Percentiles rank a stretch among this genome's conserved stretches.
Conservation (phyloP, 148 eudicot species). For the Pharnaceum exiguum region DNA sequence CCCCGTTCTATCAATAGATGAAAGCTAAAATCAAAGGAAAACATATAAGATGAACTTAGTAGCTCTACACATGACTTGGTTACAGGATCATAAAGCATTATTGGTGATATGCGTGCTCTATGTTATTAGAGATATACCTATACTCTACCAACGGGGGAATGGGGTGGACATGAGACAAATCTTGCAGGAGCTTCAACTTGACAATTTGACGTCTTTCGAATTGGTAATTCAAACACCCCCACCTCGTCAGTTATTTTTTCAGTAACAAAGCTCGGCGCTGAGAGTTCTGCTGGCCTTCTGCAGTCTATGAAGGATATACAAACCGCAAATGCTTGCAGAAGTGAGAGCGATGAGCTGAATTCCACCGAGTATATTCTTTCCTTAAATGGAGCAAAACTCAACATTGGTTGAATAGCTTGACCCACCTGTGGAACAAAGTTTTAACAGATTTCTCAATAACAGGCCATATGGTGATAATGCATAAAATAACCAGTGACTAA, state of each 20-base stretch:
- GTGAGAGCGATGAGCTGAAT: slow-evolving; percentile 55
- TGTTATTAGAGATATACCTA: too few species aligned
- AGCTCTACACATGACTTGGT: too few species aligned
- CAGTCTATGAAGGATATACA: slow-evolving; percentile 54
- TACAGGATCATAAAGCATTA: too few species aligned
- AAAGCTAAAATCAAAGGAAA: too few species aligned
- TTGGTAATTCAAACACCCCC: slow-evolving; percentile 9
- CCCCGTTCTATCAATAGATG: too few species aligned
- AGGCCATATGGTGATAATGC: background rate
- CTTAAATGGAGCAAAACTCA: slow-evolving; percentile 55
- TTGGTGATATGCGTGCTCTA: too few species aligned
- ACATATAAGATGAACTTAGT: too few species aligned
- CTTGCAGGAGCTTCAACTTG: slow-evolving; percentile 39
- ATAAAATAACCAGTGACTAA: background rate
- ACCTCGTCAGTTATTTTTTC: slow-evolving; percentile 28
- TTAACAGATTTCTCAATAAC: background rate
- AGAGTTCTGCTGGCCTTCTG: slow-evolving; percentile 39
- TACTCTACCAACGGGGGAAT: slow-evolving; percentile 60
- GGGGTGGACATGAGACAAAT: slow-evolving; percentile 47
- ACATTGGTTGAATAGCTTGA: slow-evolving; percentile 28
- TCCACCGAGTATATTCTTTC: slow-evolving; percentile 65
- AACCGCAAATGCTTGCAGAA: slow-evolving; percentile 74
- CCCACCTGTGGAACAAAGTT: slow-evolving; percentile 40
- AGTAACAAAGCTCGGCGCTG: slow-evolving; percentile 19
- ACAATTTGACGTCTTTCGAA: slow-evolving; percentile 19